Evolutionary conservation across 179 eudicot species (phyloP).

Genomic region (Silene noctiflora): DNA sequence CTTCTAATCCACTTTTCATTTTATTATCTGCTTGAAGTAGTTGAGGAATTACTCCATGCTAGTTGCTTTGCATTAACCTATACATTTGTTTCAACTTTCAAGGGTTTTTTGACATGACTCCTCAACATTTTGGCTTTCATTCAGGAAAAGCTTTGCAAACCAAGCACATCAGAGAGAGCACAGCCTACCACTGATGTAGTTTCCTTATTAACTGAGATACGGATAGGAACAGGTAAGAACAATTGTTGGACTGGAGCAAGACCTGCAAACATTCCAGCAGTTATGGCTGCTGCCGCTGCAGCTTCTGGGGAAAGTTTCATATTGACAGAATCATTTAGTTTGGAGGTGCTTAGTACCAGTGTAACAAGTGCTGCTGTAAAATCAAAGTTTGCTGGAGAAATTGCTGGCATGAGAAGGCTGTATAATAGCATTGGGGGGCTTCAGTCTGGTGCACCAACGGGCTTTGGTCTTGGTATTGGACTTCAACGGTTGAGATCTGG

Average conservation of each 20-base stretch:
- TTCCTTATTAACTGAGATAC: constrained; percentile 88
- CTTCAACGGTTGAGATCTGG: constrained; percentile 60
- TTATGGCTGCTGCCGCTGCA: constrained; percentile 96
- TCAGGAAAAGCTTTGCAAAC: constrained; percentile 95
- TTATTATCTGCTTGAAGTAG: constrained; percentile 10
- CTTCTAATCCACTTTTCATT: neutral
- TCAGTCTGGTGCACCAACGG: constrained; percentile 50
- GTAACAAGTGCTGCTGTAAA: constrained; percentile 92
- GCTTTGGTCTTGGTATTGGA: constrained; percentile 52
- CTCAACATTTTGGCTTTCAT: constrained; percentile 13
- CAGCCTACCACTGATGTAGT: constrained; percentile 92
- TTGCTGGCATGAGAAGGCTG: constrained; percentile 95
- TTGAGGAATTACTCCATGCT: neutral
- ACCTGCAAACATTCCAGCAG: constrained; percentile 98
- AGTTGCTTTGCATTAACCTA: neutral
- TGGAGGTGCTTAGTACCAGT: constrained; percentile 94
- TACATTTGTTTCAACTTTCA: neutral
- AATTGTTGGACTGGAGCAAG: constrained; percentile 80
- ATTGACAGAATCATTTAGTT: constrained; percentile 74
- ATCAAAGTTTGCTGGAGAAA: constrained; percentile 95
- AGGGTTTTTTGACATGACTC: constrained; percentile 6
- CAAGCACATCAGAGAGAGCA: constrained; percentile 71
- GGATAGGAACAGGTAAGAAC: constrained; percentile 91
- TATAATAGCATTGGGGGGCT: constrained; percentile 84
- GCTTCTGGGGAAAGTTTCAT: constrained; percentile 92